Evolutionary conservation across 306 rosid species (phyloP).

Genomic region (Dalbergia cultrata): DNA sequence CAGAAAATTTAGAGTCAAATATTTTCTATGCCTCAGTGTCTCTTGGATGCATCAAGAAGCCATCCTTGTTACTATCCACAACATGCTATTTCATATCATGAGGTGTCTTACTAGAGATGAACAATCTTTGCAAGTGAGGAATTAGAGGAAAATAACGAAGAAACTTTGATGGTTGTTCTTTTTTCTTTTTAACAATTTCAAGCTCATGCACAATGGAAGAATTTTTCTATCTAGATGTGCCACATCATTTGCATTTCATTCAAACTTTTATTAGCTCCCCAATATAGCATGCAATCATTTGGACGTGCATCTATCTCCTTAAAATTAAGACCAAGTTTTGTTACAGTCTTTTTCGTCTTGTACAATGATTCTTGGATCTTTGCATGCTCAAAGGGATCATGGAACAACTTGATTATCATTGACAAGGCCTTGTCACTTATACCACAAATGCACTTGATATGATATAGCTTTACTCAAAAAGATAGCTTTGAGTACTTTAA

Average conservation of each 20-base stretch:
- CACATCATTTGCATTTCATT: too few relatives aligned
- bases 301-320: background rate
- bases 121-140: background rate
- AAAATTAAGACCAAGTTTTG: background rate
- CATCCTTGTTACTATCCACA: background rate
- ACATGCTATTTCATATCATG: background rate
- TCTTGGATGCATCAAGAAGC: background rate
- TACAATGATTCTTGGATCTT: background rate
- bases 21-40: background rate
- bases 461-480: background rate
- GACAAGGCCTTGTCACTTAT: background rate
- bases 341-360: background rate
- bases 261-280: too few relatives aligned
- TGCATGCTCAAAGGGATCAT: constrained; percentile 22
- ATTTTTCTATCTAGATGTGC: too few relatives aligned
- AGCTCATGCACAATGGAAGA: too few relatives aligned
- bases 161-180: background rate
- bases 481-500: background rate
- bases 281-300: too few relatives aligned
- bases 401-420: background rate
- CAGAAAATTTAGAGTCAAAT: background rate
- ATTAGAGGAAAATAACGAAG: background rate
- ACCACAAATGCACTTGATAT: background rate
- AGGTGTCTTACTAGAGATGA: background rate
- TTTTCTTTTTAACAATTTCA: too few relatives aligned